A percentile compares a stretch with the other conserved stretches of the same genome.
These are phyloP conservation scores for Leccinum variicolor DNA, from an alignment of 768 basidiomycete genomes.

Conservation along the genomic window DNA sequence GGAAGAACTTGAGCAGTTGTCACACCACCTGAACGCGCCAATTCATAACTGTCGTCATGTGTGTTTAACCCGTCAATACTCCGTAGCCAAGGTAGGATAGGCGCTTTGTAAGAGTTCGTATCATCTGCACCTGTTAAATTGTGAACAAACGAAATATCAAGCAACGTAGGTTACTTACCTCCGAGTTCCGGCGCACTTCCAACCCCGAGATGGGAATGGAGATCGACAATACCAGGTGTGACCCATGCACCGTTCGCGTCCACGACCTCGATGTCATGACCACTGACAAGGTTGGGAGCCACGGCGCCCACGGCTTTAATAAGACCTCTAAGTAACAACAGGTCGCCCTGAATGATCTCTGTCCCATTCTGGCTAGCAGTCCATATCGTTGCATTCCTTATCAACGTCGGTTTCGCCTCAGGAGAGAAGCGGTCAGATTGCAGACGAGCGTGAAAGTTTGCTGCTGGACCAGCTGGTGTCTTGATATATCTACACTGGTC, in stretches of 20 bases:
- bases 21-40: slow-evolving; percentile 44
- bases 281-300: slow-evolving; percentile 15
- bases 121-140: slow-evolving; percentile 44
- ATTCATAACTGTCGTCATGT: slow-evolving; percentile 39
- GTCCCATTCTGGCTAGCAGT: slow-evolving; percentile 71
- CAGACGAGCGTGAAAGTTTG: slow-evolving; percentile 45
- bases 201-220: slow-evolving; percentile 48
- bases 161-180: slow-evolving; percentile 14
- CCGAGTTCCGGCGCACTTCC: slow-evolving; percentile 31
- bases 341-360: slow-evolving; percentile 58
- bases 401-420: slow-evolving; percentile 60
- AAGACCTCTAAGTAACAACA: slow-evolving; percentile 68
- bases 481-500: slow-evolving; percentile 43
- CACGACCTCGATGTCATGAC: slow-evolving; percentile 38
- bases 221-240: slow-evolving; percentile 65
- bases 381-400: slow-evolving; percentile 82
- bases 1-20: slow-evolving; percentile 47
- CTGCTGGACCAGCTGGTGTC: slow-evolving; percentile 40
- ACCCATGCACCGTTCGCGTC: slow-evolving; percentile 74
- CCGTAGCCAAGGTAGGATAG: slow-evolving; percentile 63
- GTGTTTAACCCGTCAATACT: slow-evolving; percentile 46
- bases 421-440: slow-evolving; percentile 64
- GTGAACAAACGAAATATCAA: background rate
- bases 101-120: slow-evolving; percentile 51
- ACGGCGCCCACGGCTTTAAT: slow-evolving; percentile 58